phyloP scores from a whole-genome alignment of 352 stramenopile species.

The Globisporangium cederbergense region DNA sequence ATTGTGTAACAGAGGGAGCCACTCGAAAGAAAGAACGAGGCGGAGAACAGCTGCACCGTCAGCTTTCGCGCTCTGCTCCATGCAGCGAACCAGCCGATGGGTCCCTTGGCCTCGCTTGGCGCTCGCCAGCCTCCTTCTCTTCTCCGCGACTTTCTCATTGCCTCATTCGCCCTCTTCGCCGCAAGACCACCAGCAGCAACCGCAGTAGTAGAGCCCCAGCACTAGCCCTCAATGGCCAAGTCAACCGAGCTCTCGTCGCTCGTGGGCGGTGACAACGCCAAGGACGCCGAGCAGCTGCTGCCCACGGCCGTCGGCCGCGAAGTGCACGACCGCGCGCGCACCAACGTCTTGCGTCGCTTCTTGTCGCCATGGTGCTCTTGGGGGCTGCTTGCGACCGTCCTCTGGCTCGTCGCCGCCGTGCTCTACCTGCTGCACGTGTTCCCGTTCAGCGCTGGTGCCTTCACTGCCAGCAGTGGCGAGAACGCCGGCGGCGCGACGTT shows the following conservation, averaged over 20 bases:
- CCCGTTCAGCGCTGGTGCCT: background rate
- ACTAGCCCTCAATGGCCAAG: constrained; percentile 1
- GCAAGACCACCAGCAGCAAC: background rate
- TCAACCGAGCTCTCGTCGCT: constrained; percentile 16
- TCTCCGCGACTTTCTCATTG: background rate
- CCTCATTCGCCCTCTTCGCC: background rate
- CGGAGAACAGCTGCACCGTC: constrained; percentile 2
- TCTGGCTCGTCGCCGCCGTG: constrained; percentile 6
- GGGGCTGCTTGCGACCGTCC: constrained; percentile 11
- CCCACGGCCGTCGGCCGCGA: background rate
- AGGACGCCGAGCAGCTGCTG: constrained; percentile 4
- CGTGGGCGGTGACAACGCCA: constrained; percentile 2
- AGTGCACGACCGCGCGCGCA: background rate
- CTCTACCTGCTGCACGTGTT: constrained; percentile 12
- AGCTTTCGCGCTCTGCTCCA: background rate
- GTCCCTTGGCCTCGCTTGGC: background rate
- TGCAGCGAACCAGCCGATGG: background rate
- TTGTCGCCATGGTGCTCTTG: constrained; percentile 10
- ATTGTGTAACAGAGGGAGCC: background rate
- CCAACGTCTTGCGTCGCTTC: constrained; percentile 1
- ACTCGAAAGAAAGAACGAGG: background rate
- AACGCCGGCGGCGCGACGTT: constrained; percentile 19
- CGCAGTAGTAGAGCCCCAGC: background rate
- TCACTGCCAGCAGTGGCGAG: background rate
- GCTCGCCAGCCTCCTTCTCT: background rate